Base-by-base conservation (phyloP, 169 alveolate genomes). In the Plasmodium relictum region DNA sequence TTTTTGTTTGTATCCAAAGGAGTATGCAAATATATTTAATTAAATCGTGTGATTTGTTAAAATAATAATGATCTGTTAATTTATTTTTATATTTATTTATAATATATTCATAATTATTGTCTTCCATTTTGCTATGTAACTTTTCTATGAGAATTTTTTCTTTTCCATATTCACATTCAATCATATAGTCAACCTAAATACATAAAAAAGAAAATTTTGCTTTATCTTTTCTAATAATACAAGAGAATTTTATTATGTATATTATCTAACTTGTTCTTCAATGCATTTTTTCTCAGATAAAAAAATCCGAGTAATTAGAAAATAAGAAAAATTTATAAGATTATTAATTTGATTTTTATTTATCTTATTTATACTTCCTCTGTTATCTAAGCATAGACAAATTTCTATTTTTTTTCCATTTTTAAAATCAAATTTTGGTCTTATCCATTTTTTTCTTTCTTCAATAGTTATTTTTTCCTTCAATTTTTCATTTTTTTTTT, bases 351-450 rank as follows among this genome's bases (percentile, higher is more conserved):
- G 54, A 1, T 26, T 20, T 54, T 44, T 44, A 59, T 59, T 61
- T 70, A 80, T 66, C 37, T 80, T 80, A 44, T 65, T 66, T 24
- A 68, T 58, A 61, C 90, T 80, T 6, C 80, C 90, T 42, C 90
- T n/a, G 50, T 80, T 80, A 59, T 80, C 90, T 37, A 80, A 26
- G 37, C 90, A 80, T 16, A 80, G 50, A 24, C 90, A 80, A 78
- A 80, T 80, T 65, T 80, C 73, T 42, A 80, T 71, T 16, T 68
- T 52, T 26, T 20, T 26, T 10, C 5, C 45, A 14, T 31, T 22
- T 66, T 66, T 66, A 31, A 58, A 54, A 2, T 61, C 56, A 22
- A 73, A 26, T 14, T 73, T 59, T n/a, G 45, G 31, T 65, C 26
- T 26, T 42, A 22, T 44, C 24, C 37, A 24, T 39, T 45, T 76